These are phyloP conservation scores for Aspergillus costaricaensis DNA, from an alignment of 2,329 filamentous ascomycete species.

Conservation along the genomic window DNA sequence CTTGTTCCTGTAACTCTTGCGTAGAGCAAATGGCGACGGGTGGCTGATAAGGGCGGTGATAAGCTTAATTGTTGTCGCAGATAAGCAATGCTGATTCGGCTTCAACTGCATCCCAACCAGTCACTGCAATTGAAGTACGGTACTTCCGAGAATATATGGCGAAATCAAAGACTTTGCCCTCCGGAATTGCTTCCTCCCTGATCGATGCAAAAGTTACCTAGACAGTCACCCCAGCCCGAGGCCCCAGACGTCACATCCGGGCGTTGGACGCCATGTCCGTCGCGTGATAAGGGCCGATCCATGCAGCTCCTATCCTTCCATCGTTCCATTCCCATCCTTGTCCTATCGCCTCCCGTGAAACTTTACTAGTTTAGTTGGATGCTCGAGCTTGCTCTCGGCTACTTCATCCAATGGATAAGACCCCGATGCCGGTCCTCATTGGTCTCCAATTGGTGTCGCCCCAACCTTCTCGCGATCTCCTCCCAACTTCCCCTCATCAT, in stretches of 20 bases:
- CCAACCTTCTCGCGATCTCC: neutral
- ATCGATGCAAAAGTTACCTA: no score
- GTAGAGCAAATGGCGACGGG: neutral
- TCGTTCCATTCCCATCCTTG: neutral
- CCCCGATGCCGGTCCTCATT: constrained; percentile 9
- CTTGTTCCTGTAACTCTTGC: neutral
- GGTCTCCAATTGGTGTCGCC: constrained; percentile 2
- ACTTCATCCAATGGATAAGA: constrained; percentile 12
- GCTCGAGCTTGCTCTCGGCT: constrained; percentile 21
- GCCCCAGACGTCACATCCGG: neutral
- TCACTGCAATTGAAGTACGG: neutral
- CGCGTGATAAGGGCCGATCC: neutral
- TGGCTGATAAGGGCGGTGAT: constrained; percentile 6
- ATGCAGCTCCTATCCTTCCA: neutral
- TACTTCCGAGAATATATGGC: neutral
- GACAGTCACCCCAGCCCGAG: neutral
- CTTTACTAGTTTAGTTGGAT: constrained; percentile 1
- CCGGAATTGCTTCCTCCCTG: no score
- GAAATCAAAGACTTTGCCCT: no score
- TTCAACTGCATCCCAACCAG: neutral
- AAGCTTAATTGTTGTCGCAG: constrained; percentile 1
- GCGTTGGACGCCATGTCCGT: neutral
- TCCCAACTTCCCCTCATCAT: neutral
- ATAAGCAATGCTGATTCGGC: neutral
- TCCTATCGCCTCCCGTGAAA: neutral